Evolutionary conservation across 768 basidiomycete genomes (phyloP).

Genomic region (Panus rudis): DNA sequence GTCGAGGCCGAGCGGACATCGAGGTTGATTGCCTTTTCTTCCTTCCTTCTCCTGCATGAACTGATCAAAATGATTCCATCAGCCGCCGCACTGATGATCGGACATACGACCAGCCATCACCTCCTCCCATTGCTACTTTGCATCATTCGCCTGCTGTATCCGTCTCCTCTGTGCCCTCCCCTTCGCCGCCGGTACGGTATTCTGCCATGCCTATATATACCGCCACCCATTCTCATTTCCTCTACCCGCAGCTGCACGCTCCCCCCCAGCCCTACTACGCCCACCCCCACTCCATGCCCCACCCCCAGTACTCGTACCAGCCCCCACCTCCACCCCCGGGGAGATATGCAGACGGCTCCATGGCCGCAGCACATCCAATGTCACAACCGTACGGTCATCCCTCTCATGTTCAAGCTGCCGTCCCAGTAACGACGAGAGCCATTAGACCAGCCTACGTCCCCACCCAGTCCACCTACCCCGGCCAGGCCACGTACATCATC

Average conservation of each 20-base stretch:
- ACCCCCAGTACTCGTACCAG: conserved; percentile 6
- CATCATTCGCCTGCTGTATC: conserved; percentile 58
- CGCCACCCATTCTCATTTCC: conserved; percentile 29
- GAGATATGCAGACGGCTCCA: conserved; percentile 13
- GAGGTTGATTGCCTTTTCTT: conserved; percentile 28
- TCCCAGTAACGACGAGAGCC: conserved; percentile 15
- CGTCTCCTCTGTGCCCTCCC: conserved; percentile 51
- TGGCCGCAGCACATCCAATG: conserved; percentile 11
- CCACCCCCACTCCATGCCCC: conserved; percentile 7
- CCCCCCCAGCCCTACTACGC: conserved; percentile 2
- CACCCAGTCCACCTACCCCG: conserved; percentile 31
- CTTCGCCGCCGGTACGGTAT: conserved; percentile 40
- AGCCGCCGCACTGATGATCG: conserved; percentile 32
- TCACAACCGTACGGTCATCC: conserved; percentile 17
- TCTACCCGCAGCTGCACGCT: conserved; percentile 2
- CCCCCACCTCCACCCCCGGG: conserved; percentile 20
- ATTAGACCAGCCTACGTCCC: conserved; percentile 18
- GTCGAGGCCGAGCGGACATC: conserved; percentile 30
- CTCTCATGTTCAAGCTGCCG: conserved; percentile 17
- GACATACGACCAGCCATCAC: conserved; percentile 40
- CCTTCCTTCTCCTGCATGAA: conserved; percentile 16
- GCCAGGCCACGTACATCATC: conserved; percentile 32
- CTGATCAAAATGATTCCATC: conserved; percentile 12
- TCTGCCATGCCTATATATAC: conserved; percentile 28
- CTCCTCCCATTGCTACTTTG: conserved; percentile 42